Base-by-base conservation (phyloP, 805 yeast species). In the Citeromyces matritensis region DNA sequence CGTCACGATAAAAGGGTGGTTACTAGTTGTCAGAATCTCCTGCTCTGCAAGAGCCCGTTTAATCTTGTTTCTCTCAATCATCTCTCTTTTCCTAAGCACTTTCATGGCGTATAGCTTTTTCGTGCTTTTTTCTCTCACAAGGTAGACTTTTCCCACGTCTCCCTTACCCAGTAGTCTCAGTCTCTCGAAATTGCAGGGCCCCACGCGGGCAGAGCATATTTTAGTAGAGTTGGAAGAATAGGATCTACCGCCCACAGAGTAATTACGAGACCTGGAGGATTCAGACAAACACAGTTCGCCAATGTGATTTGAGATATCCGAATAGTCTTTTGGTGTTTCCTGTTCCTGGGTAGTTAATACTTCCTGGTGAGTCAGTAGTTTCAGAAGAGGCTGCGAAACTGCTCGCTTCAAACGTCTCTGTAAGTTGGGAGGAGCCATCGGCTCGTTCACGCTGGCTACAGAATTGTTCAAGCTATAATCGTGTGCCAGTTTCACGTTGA, bases 1-100 rank as follows among this genome's bases (percentile, higher is more conserved):
- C 0, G 98, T 84, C 21, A 91, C 97, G 42, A 91, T 93, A 47
- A 93, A 91, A 1, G 99, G 99, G 53, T 93, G 97, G 49, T 86
- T 85, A 24, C 88, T 78, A 2, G 96, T 82, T 3, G 96, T 94
- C 36, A 91, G 63, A 39, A 91, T 93, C 51, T 88, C 97, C 51
- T 88, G 97, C 50, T 91, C 99, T 0, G 97, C 95, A 38, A 88
- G 58, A 1, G 93, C 95, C 33, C 99, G 65, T 47, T 91, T 88
- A 43, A 88, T 83, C 49, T 91, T 91, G 55, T 91, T 88, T 42
- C 99, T 65, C 50, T 83, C 78, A 39, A 91, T 79, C 96, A 91
- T 91, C 49, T 88, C 98, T 41, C 75, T 73, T 47, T 91, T 91
- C 49, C 72, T 73, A 35, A 88, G 60, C 3, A 91, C 83, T 49